These are phyloP conservation scores for Hyphodiscus sp. DNA, from an alignment of 2,329 filamentous ascomycete genomes.

Conservation along the genomic window DNA sequence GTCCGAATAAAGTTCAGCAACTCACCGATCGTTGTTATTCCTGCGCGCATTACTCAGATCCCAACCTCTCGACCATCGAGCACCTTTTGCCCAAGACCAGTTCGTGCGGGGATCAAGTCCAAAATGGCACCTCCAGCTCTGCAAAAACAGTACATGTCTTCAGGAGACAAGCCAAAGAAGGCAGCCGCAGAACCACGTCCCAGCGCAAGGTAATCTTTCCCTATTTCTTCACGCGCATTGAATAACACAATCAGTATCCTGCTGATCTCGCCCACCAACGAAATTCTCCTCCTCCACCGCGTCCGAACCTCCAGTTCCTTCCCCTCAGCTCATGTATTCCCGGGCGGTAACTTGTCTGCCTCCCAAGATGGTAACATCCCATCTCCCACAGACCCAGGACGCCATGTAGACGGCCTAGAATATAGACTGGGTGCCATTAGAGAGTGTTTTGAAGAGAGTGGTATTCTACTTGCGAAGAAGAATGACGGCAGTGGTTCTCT, in stretches of 20 bases:
- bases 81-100: neutral
- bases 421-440: conserved; percentile 82
- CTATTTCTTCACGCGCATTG: neutral
- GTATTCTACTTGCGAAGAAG: conserved; percentile 60
- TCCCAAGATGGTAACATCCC: conserved; percentile 65
- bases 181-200: conserved; percentile 45
- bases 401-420: conserved; percentile 63
- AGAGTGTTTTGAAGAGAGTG: conserved; percentile 93
- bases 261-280: conserved; percentile 77
- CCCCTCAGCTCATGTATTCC: conserved; percentile 90
- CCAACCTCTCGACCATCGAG: neutral
- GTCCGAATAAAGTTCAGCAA: neutral
- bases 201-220: conserved; percentile 49
- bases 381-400: conserved; percentile 37
- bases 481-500: conserved; percentile 45
- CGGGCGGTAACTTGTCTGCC: conserved; percentile 75
- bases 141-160: conserved; percentile 29
- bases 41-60: neutral
- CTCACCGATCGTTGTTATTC: neutral
- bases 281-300: conserved; percentile 81
- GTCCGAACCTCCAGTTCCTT: conserved; percentile 79
- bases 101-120: neutral
- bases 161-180: conserved; percentile 21
- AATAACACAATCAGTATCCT: conserved; percentile 54
- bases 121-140: conserved; percentile 15